Percentiles rank a stretch among this genome's conserved stretches.
Conservation (phyloP, 306 rosid genomes). For the Gastrolobium villosum region DNA sequence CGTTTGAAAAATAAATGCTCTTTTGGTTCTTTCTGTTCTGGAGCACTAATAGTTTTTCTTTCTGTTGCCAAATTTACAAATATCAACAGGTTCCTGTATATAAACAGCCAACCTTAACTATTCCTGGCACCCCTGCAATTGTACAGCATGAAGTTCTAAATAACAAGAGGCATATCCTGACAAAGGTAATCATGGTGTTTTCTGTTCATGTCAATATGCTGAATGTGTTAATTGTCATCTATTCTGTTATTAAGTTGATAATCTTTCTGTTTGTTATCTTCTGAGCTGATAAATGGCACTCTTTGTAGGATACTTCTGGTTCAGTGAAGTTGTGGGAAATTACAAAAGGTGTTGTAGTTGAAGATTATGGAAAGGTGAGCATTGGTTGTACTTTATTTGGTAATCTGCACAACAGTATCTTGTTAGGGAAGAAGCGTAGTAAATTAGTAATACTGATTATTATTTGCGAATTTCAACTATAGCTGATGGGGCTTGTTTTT, state of each 20-base stretch:
- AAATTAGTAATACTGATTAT: neutral
- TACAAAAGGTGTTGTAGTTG: conserved; percentile 80
- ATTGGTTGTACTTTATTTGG: conserved; percentile 13
- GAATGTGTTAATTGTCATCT: neutral
- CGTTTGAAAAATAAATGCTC: conserved; percentile 31
- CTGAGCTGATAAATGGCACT: conserved; percentile 38
- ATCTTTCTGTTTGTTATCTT: conserved; percentile 15
- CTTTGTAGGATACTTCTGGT: conserved; percentile 72
- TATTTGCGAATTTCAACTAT: conserved; percentile 26
- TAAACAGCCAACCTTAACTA: conserved; percentile 74
- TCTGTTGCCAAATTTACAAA: conserved; percentile 35
- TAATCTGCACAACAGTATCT: conserved; percentile 8
- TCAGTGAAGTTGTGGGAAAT: conserved; percentile 93
- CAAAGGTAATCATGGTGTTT: conserved; percentile 68
- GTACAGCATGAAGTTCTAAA: conserved; percentile 88
- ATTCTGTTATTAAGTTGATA: conserved; percentile 20
- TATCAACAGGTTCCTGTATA: conserved; percentile 72
- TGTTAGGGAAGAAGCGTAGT: neutral
- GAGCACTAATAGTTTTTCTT: conserved; percentile 26
- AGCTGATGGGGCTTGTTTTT: conserved; percentile 7
- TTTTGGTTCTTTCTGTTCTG: conserved; percentile 28
- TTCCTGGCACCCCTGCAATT: conserved; percentile 80
- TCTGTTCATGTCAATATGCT: conserved; percentile 8
- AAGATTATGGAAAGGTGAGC: conserved; percentile 85
- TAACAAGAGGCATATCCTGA: conserved; percentile 82